A percentile compares a stretch with the other conserved stretches of the same genome.
These are phyloP conservation scores for Solanum chilense DNA, from an alignment of 257 asterid genomes.

Conservation along the genomic window DNA sequence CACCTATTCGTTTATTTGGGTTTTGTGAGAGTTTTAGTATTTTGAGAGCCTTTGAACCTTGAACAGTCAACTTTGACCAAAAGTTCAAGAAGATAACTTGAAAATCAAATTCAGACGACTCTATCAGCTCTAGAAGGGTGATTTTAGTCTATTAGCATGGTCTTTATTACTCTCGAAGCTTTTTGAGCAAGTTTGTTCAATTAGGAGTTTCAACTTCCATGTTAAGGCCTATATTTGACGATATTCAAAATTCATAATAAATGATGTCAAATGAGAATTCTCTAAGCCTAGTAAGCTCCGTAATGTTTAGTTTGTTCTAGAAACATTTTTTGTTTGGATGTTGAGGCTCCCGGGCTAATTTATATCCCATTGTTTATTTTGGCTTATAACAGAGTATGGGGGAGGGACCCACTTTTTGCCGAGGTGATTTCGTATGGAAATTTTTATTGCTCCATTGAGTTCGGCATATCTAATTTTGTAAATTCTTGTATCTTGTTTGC, in stretches of 20 bases:
- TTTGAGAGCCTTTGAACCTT: neutral
- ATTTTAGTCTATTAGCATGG: neutral
- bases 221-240: no score
- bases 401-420: neutral
- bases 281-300: neutral
- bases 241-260: no score
- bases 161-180: no score
- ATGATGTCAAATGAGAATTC: neutral
- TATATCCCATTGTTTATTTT: no score
- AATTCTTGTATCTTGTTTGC: neutral
- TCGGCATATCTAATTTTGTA: neutral
- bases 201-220: neutral
- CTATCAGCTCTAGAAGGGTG: neutral
- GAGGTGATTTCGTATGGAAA: neutral
- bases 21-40: no score
- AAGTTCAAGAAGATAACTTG: neutral
- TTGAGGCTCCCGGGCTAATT: neutral
- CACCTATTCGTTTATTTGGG: neutral
- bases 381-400: no score
- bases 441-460: neutral
- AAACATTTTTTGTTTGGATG: no score
- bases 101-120: no score
- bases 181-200: neutral
- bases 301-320: neutral
- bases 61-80: no score